phyloP scores from a whole-genome alignment of 1,284 basidiomycete genomes.

The Microbotryum scabiosae region DNA sequence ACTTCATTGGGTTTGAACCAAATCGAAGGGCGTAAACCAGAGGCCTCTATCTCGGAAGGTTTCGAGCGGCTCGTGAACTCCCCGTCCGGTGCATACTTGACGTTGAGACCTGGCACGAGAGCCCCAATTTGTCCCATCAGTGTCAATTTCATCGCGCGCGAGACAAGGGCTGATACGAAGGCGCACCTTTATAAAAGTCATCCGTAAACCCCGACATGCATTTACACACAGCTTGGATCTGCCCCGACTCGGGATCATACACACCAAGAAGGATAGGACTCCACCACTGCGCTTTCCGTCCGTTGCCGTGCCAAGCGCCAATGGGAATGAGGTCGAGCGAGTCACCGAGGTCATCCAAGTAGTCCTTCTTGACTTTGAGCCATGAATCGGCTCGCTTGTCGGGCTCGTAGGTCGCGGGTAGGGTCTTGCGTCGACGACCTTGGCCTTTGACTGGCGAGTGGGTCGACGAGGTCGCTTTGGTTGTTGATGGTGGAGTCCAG shows the following conservation, averaged over 20 bases:
- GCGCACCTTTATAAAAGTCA: constrained; percentile 62
- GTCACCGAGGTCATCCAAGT: constrained; percentile 48
- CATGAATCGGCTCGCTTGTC: constrained; percentile 45
- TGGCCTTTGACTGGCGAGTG: constrained; percentile 7
- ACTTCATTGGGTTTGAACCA: constrained; percentile 72
- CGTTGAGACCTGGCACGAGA: constrained; percentile 46
- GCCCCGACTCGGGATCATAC: constrained; percentile 62
- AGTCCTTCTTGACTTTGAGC: constrained; percentile 76
- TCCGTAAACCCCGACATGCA: constrained; percentile 69
- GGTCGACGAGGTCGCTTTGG: constrained; percentile 1
- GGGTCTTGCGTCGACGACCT: constrained; percentile 48
- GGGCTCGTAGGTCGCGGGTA: constrained; percentile 84
- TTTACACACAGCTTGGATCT: constrained; percentile 73
- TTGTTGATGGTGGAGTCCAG: too few species aligned
- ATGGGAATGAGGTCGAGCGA: constrained; percentile 57
- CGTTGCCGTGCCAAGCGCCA: constrained; percentile 84
- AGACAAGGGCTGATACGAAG: background rate
- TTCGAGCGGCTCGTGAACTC: constrained; percentile 56
- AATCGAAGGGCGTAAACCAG: constrained; percentile 67
- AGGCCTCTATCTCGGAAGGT: constrained; percentile 59
- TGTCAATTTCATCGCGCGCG: background rate
- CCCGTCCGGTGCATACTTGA: constrained; percentile 57
- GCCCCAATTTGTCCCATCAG: constrained; percentile 31
- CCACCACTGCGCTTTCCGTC: constrained; percentile 90
- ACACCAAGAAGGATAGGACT: constrained; percentile 72